phyloP scores from a whole-genome alignment of 495 filamentous ascomycete species.

The Penicillium riverlandense region DNA sequence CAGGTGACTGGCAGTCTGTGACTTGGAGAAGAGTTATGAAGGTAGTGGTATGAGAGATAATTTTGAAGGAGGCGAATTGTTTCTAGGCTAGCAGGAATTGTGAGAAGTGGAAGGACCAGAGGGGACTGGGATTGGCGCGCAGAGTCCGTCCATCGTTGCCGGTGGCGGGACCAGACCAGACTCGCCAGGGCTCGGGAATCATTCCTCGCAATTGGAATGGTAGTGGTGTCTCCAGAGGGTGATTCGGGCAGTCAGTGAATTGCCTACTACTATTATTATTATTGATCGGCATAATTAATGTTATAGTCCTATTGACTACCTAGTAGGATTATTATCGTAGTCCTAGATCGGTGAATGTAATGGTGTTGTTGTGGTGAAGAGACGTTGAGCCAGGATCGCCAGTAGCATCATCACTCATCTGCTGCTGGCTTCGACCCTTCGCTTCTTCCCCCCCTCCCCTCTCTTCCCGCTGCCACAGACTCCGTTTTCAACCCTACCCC shows the following conservation, averaged over 20 bases:
- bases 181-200: neutral
- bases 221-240: neutral
- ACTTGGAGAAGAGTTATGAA: too few relatives aligned
- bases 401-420: conserved; percentile 9
- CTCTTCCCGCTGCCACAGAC: conserved; percentile 5
- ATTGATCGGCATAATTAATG: too few relatives aligned
- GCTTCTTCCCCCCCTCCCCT: conserved; percentile 4
- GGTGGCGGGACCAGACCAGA: conserved; percentile 2
- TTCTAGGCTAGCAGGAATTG: neutral
- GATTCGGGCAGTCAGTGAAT: neutral
- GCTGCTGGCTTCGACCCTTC: neutral
- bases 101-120: neutral
- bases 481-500: conserved; percentile 6
- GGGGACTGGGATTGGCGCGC: too few relatives aligned
- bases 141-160: conserved; percentile 5
- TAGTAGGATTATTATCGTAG: too few relatives aligned
- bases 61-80: too few relatives aligned
- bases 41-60: too few relatives aligned
- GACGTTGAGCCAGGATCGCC: neutral
- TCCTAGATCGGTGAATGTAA: too few relatives aligned
- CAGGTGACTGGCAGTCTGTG: too few relatives aligned
- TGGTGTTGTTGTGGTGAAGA: too few relatives aligned
- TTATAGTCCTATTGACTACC: too few relatives aligned
- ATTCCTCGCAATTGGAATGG: conserved; percentile 3
- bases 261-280: too few relatives aligned